Percentiles rank a stretch among this genome's conserved stretches.
phyloP scores from a whole-genome alignment of 176 grass and related monocot species.

The Thinopyrum elongatum region DNA sequence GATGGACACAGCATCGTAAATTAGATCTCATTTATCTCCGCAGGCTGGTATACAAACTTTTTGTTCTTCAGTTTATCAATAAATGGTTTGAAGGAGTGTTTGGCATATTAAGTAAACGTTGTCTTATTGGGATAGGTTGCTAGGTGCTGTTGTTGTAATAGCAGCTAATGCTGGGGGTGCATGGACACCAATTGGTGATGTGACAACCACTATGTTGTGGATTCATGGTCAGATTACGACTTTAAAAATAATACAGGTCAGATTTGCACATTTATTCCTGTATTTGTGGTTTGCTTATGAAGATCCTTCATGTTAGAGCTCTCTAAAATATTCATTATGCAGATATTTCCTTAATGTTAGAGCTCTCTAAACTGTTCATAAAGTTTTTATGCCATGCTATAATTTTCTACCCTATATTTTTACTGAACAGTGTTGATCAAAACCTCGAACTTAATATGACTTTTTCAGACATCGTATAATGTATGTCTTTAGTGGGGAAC shows the following conservation, averaged over 20 bases:
- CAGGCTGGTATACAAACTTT: neutral
- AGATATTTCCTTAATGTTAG: neutral
- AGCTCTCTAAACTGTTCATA: neutral
- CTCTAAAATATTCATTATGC: neutral
- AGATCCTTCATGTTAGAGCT: neutral
- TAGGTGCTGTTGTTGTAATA: constrained; percentile 93
- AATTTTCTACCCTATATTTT: neutral
- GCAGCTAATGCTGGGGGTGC: constrained; percentile 95
- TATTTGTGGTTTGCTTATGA: neutral
- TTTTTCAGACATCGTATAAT: neutral
- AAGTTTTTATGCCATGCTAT: neutral
- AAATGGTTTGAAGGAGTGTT: constrained; percentile 13
- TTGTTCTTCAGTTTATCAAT: neutral
- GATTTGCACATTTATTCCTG: constrained; percentile 17
- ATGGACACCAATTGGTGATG: constrained; percentile 99
- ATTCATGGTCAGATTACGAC: constrained; percentile 94
- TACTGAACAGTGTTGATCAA: neutral
- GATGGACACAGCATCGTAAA: neutral
- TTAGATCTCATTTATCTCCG: neutral
- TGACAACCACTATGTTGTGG: constrained; percentile 98
- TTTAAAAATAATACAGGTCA: constrained; percentile 74
- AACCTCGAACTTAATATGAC: neutral
- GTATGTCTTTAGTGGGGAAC: neutral
- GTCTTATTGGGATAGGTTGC: constrained; percentile 68
- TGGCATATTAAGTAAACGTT: constrained; percentile 14